These are phyloP conservation scores for Hyphopichia khmerensis DNA, from an alignment of 1,139 yeast genomes.

Conservation along the genomic window DNA sequence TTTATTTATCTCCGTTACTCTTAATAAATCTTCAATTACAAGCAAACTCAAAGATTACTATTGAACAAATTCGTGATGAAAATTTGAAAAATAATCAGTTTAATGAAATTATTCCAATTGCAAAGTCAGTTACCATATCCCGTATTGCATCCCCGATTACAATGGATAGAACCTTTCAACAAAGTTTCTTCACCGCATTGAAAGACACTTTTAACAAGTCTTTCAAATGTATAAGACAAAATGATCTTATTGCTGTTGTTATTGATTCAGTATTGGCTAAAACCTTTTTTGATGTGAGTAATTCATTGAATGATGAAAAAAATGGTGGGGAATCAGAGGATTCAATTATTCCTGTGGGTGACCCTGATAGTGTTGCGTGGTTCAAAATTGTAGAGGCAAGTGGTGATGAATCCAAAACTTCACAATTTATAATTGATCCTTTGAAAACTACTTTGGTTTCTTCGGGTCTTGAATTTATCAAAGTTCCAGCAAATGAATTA, in stretches of 20 bases:
- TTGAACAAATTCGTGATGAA: conserved; percentile 19
- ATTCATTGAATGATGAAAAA: conserved; percentile 22
- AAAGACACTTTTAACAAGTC: conserved; percentile 59
- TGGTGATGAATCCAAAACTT: conserved; percentile 29
- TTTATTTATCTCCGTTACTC: conserved; percentile 69
- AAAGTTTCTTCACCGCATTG: conserved; percentile 61
- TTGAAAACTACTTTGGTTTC: conserved; percentile 65
- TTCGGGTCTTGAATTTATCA: conserved; percentile 52
- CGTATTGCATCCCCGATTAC: conserved; percentile 72
- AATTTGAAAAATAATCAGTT: conserved; percentile 15
- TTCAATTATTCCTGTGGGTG: conserved; percentile 52
- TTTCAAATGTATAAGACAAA: conserved; percentile 56
- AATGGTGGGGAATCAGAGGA: not conserved
- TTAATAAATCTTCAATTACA: conserved; percentile 48
- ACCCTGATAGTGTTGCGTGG: conserved; percentile 83
- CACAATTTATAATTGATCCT: conserved; percentile 65
- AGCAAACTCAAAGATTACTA: conserved; percentile 23
- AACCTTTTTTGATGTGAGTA: conserved; percentile 48
- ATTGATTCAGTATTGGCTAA: conserved; percentile 71
- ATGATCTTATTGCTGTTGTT: conserved; percentile 74
- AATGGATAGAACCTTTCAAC: conserved; percentile 64
- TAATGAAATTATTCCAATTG: conserved; percentile 29
- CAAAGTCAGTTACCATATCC: conserved; percentile 55
- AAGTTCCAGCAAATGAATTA: conserved; percentile 33
- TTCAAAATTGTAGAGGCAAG: conserved; percentile 55